phyloP scores from a whole-genome alignment of 2,329 filamentous ascomycete species.

The Akanthomyces dipterigenus region DNA sequence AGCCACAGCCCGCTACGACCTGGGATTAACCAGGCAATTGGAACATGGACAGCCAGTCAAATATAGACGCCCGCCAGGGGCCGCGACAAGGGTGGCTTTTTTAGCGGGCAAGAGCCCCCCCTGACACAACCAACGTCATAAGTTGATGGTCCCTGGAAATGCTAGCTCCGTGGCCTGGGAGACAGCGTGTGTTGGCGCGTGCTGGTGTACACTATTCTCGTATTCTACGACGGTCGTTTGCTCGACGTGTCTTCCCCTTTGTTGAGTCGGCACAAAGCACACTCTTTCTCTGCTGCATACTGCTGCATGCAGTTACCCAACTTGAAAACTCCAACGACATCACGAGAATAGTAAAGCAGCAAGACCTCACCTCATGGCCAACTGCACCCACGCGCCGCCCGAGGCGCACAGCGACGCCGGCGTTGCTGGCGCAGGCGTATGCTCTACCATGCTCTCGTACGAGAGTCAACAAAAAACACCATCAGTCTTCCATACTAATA shows the following conservation, averaged over 20 bases:
- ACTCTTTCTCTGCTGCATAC: too few relatives aligned
- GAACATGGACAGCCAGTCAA: not conserved
- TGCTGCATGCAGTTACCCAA: too few relatives aligned
- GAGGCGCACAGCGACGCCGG: slow-evolving; percentile 42
- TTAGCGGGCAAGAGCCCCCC: not conserved
- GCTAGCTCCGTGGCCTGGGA: not conserved
- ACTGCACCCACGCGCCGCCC: not conserved
- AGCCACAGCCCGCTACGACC: too few relatives aligned
- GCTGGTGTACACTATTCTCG: not conserved
- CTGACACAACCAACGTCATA: slow-evolving; percentile 5
- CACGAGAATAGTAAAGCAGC: not conserved
- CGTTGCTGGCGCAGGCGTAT: slow-evolving; percentile 50
- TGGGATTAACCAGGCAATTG: not conserved
- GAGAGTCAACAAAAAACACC: too few relatives aligned
- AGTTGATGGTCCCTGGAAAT: not conserved
- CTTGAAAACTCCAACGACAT: too few relatives aligned
- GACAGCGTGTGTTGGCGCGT: not conserved
- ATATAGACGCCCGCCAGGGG: not conserved
- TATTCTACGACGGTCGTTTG: too few relatives aligned
- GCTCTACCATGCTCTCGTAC: slow-evolving; percentile 16
- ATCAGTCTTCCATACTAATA: not conserved
- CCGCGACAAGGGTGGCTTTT: not conserved
- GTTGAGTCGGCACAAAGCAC: too few relatives aligned
- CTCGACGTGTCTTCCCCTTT: too few relatives aligned
- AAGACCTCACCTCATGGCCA: not conserved